Evolutionary conservation across 2,329 filamentous ascomycete genomes (phyloP), one percentile per base, ranked within the genome.

Genomic region (Penicillium sp.): DNA sequence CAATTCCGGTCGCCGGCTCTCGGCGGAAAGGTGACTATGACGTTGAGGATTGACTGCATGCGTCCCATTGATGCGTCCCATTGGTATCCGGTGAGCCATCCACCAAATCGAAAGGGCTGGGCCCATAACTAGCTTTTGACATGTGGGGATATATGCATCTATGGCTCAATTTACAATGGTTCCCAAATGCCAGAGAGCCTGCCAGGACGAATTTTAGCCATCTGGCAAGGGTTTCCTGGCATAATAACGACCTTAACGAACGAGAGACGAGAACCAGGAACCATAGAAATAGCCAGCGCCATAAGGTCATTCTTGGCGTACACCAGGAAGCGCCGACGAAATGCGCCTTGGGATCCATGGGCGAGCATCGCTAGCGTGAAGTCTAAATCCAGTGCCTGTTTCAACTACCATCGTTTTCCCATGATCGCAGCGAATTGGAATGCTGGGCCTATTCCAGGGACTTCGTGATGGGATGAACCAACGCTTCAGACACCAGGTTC

Each of bases 401-500:
- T 29, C 14, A 10, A 34, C n/a, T 21, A 39, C 31, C 5, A 43
- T 24, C 10, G 32, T 16, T 9, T 18, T 47, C 29, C 4, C 18
- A 16, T 4, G 3, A 18, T 32, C 10, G 8, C 11, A 7, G 9
- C 2, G 13, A 18, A 44, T 22, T n/a, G 34, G 2, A 39, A 54
- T n/a, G 21, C 24, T 42, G 14, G 13, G 34, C 14, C 13, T n/a
- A n/a, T 31, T 36, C 43, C 52, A 54, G 43, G 49, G 56, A 49
- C 31, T 14, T 27, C 43, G 44, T 36, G 57, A 57, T 56, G 56
- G 53, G 36, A 32, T 24, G 43, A 46, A n/a, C 46, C 47, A 54
- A 27, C 49, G 47, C 67, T 58, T 58, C 47, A 56, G 62, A 61
- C 59, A 62, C 68, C 63, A 65, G 62, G 43, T 62, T 49, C 55